These are phyloP conservation scores for Westerdykella sp. DNA, from an alignment of 2,329 filamentous ascomycete genomes.

Conservation along the genomic window DNA sequence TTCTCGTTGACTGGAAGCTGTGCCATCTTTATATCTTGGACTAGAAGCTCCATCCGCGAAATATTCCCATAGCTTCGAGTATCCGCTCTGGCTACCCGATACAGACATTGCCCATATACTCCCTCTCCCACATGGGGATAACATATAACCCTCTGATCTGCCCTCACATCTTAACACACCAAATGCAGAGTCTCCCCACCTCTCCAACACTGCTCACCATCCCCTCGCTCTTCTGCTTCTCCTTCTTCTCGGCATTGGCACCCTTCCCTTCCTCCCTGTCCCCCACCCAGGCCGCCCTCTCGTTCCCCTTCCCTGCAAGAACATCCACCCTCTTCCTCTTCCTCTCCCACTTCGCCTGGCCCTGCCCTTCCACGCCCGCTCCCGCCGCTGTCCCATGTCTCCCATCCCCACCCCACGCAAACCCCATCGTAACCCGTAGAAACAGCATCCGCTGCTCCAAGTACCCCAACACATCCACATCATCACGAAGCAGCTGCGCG, in stretches of 20 bases:
- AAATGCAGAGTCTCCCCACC: slow-evolving; percentile 21
- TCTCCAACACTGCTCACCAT: slow-evolving; percentile 1
- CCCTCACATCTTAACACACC: slow-evolving; percentile 20
- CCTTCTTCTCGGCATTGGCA: slow-evolving; percentile 9
- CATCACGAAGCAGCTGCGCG: slow-evolving; percentile 39
- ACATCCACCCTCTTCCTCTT: slow-evolving; percentile 11
- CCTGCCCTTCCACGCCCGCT: slow-evolving; percentile 9
- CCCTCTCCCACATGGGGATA: too few relatives aligned
- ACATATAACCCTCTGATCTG: too few relatives aligned
- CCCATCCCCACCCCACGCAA: slow-evolving; percentile 46
- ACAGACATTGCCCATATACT: too few relatives aligned
- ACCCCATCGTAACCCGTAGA: slow-evolving; percentile 49
- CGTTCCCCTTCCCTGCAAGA: slow-evolving; percentile 1
- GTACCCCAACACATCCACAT: slow-evolving; percentile 39
- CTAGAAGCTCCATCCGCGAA: too few relatives aligned
- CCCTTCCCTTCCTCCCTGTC: slow-evolving; percentile 21
- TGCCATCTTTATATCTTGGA: too few relatives aligned
- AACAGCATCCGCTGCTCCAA: slow-evolving; percentile 50
- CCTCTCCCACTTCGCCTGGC: neutral
- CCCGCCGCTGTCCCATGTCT: neutral
- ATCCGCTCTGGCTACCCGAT: too few relatives aligned
- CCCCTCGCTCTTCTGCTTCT: slow-evolving; percentile 18
- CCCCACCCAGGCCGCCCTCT: slow-evolving; percentile 15
- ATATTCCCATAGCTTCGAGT: too few relatives aligned
- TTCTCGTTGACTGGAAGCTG: too few relatives aligned